Conservation (phyloP, 495 filamentous ascomycete species). For the Xylaria venustula region DNA sequence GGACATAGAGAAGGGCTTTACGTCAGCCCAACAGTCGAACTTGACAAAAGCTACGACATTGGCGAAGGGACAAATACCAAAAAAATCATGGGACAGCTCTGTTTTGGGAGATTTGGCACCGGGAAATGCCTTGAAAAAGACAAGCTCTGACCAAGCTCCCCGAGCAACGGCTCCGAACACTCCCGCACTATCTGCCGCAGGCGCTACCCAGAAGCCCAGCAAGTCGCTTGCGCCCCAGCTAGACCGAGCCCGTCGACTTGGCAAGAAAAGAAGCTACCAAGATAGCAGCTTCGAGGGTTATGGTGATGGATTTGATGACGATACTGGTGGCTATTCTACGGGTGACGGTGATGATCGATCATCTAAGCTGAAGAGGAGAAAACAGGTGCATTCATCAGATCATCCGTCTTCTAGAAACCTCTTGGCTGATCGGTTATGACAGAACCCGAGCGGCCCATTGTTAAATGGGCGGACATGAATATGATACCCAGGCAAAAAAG, state of each 20-base stretch:
- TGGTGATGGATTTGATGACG: constrained; percentile 52
- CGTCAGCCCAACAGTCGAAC: constrained; percentile 26
- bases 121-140: constrained; percentile 27
- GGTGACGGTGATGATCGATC: constrained; percentile 50
- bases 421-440: constrained; percentile 29
- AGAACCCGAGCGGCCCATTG: constrained; percentile 20
- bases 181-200: constrained; percentile 23
- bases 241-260: constrained; percentile 27
- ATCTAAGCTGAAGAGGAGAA: constrained; percentile 49
- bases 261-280: constrained; percentile 52
- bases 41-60: constrained; percentile 48
- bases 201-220: constrained; percentile 29
- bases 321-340: constrained; percentile 52
- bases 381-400: constrained; percentile 49
- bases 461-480: constrained; percentile 20
- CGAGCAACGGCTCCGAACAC: constrained; percentile 39
- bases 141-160: constrained; percentile 35
- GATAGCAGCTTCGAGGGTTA: constrained; percentile 59
- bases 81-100: constrained; percentile 46
- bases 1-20: constrained; percentile 55
- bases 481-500: constrained; percentile 28
- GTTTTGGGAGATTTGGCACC: constrained; percentile 52
- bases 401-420: constrained; percentile 23
- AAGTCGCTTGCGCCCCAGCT: constrained; percentile 37
- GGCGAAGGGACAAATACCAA: constrained; percentile 47